Base-by-base conservation (phyloP, 805 yeast species). In the Priceomyces fermenticarens region DNA sequence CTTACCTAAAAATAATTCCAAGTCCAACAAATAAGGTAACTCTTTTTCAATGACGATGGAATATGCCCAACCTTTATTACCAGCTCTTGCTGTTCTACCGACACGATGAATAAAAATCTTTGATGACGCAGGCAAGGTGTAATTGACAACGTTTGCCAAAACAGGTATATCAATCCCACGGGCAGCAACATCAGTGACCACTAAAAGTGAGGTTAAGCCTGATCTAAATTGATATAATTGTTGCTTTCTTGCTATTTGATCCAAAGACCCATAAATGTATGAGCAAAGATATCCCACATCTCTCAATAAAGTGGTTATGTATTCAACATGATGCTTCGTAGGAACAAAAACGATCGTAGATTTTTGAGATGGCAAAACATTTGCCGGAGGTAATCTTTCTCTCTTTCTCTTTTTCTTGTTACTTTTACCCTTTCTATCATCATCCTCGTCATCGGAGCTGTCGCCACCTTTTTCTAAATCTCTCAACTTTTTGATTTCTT, bases 71-170 rank as follows among this genome's bases (percentile, higher is more conserved):
- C 99, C 99, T 52, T 77, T 81, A 60, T 88, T 85, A 60, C 99
- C 99, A 7, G 99, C 99, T 76, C 99, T 85, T 9, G 99, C 99
- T 35, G 99, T 93, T 76, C 99, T 83, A 63, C 99, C 99, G 35
- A 93, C 98, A 67, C 99, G 81, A 66, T 93, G 99, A 41, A 93
- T 78, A 63, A 93, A 93, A 44, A 91, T 85, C 63, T 95, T 93
- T 3, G 97, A 88, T 1, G 95, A 83, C 1, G 88, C 85, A 9
- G 98, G 98, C 45, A 93, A 72, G 1, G 96, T 81, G 63, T 78
- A 93, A 62, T 93, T 93, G 51, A 93, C 77, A 39, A 93, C 99
- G 57, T 95, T 90, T 5, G 98, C 96, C 57, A 93, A 76, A 42
- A 93, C 82, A 0, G 99, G 99, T 49, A 93, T 88, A 79, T 95